Conservation (phyloP, 2,329 filamentous ascomycete species). For the Epichloe baconii region DNA sequence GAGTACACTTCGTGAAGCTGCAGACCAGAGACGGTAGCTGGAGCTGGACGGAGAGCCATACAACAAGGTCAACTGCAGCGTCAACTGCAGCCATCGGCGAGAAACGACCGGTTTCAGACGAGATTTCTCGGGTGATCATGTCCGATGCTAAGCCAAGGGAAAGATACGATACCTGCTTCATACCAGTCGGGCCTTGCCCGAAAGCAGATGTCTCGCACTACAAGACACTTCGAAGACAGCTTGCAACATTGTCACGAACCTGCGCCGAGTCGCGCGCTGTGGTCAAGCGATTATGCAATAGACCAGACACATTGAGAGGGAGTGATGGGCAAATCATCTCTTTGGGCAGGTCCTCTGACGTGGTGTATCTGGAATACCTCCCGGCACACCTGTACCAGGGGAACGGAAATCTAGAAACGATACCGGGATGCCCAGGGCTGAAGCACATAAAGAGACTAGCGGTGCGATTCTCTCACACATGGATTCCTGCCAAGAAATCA, state of each 20-base stretch:
- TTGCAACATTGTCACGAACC: slow-evolving; percentile 14
- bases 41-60: slow-evolving; percentile 11
- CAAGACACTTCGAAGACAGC: slow-evolving; percentile 14
- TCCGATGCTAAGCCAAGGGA: slow-evolving; percentile 11
- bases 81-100: background rate
- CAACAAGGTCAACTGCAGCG: background rate
- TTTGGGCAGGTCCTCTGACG: slow-evolving; percentile 16
- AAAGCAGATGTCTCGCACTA: slow-evolving; percentile 22
- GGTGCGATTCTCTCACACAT: slow-evolving; percentile 28
- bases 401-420: slow-evolving; percentile 14
- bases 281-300: slow-evolving; percentile 10
- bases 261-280: slow-evolving; percentile 16
- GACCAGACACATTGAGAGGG: slow-evolving; percentile 14
- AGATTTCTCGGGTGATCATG: slow-evolving; percentile 13
- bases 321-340: slow-evolving; percentile 16
- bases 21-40: slow-evolving; percentile 10
- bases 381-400: slow-evolving; percentile 15
- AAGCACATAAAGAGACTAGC: slow-evolving; percentile 25
- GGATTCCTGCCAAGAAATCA: slow-evolving; percentile 19
- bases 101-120: slow-evolving; percentile 9
- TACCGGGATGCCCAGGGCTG: slow-evolving; percentile 16
- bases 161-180: slow-evolving; percentile 13
- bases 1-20: slow-evolving; percentile 23
- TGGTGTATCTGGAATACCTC: slow-evolving; percentile 24
- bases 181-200: slow-evolving; percentile 6